Conservation (phyloP, 139 green algal genomes). For the Closterium sp. region DNA sequence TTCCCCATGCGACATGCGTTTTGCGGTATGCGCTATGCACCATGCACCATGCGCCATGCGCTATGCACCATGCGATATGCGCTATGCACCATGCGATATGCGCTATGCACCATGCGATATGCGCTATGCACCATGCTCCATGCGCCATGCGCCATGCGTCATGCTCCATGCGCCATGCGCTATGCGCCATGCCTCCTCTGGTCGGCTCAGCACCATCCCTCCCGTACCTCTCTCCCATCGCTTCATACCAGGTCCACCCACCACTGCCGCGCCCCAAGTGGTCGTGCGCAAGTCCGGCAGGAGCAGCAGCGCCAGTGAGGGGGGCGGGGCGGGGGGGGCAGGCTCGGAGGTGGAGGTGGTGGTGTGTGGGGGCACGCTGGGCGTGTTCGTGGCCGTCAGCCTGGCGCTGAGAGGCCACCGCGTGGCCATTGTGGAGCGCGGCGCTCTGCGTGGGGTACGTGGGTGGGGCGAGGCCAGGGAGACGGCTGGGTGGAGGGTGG, state of each 20-base stretch:
- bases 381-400: slow-evolving; percentile 78
- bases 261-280: slow-evolving; percentile 5
- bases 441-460: slow-evolving; percentile 66
- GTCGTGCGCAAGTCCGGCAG: slow-evolving; percentile 5
- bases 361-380: slow-evolving; percentile 88
- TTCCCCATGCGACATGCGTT: no score
- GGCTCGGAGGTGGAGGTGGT: slow-evolving; percentile 68
- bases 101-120: neutral
- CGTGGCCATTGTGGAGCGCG: slow-evolving; percentile 88
- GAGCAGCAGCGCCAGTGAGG: neutral
- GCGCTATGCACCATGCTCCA: neutral
- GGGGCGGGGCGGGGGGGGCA: neutral
- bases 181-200: neutral
- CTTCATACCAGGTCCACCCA: slow-evolving; percentile 12
- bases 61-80: neutral
- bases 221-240: neutral
- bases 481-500: neutral
- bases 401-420: slow-evolving; percentile 69
- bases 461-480: neutral
- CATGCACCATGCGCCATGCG: no score
- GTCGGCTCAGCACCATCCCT: neutral
- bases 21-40: no score
- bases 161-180: no score
- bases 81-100: neutral
- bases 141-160: neutral